phyloP scores from a whole-genome alignment of 768 basidiomycete species.

The Filobasidium wieringae region DNA sequence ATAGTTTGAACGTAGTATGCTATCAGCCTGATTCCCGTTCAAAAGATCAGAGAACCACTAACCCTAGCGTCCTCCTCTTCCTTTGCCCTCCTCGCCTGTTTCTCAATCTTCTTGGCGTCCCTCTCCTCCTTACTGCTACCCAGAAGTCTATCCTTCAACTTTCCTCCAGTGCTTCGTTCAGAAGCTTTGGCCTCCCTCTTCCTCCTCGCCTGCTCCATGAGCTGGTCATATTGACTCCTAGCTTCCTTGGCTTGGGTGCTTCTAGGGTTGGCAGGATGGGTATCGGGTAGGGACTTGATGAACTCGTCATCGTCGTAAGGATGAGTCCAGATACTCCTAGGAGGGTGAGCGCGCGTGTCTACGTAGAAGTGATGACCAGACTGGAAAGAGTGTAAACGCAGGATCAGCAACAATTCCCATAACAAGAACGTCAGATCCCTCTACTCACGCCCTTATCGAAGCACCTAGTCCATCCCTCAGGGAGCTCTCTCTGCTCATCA shows the following conservation, averaged over 20 bases:
- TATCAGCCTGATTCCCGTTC: neutral
- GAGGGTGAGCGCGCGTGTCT: slow-evolving; percentile 25
- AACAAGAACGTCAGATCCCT: neutral
- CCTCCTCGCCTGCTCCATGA: neutral
- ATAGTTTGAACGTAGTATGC: neutral
- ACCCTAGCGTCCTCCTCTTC: slow-evolving; percentile 4
- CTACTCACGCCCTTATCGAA: slow-evolving; percentile 28
- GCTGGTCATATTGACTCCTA: slow-evolving; percentile 1
- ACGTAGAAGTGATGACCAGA: slow-evolving; percentile 36
- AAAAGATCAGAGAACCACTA: neutral
- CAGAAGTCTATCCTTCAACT: slow-evolving; percentile 14
- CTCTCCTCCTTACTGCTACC: slow-evolving; percentile 16
- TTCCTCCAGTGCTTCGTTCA: slow-evolving; percentile 4
- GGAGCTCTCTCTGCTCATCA: slow-evolving; percentile 34
- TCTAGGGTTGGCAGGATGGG: slow-evolving; percentile 35
- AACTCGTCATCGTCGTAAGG: slow-evolving; percentile 37
- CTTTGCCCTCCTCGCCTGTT: slow-evolving; percentile 3
- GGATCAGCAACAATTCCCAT: neutral
- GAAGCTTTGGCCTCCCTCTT: neutral
- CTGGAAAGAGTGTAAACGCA: slow-evolving; percentile 12
- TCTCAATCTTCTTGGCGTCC: neutral
- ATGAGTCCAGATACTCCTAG: slow-evolving; percentile 31
- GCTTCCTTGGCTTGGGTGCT: slow-evolving; percentile 22
- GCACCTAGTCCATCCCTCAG: slow-evolving; percentile 36
- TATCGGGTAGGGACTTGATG: slow-evolving; percentile 26